phyloP scores from a whole-genome alignment of 1,139 yeast genomes.

The Magnusiomyces tetraspermus region DNA sequence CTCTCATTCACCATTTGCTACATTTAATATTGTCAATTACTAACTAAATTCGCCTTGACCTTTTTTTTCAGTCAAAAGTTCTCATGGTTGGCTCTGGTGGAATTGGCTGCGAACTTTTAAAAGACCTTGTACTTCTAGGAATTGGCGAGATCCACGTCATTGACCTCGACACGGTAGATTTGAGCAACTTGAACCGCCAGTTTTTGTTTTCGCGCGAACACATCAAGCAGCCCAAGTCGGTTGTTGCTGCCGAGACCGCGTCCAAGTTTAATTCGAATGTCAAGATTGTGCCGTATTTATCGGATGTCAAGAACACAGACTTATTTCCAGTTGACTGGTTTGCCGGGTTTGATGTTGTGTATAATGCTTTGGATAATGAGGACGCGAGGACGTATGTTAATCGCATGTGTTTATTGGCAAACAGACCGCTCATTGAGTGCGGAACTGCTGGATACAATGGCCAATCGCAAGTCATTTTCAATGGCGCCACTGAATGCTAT shows the following conservation, averaged over 20 bases:
- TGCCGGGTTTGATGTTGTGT: conserved; percentile 62
- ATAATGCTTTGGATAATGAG: conserved; percentile 87
- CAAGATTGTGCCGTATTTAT: conserved; percentile 72
- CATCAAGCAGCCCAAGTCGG: conserved; percentile 75
- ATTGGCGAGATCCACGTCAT: conserved; percentile 86
- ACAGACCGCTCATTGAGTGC: conserved; percentile 75
- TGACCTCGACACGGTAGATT: conserved; percentile 88
- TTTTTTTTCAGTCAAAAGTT: conserved; percentile 34
- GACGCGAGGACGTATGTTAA: conserved; percentile 91
- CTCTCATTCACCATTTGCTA: not conserved
- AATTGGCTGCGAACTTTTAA: conserved; percentile 92
- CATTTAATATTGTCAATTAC: not conserved
- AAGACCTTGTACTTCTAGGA: conserved; percentile 73
- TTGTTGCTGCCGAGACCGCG: conserved; percentile 75
- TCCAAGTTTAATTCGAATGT: conserved; percentile 63
- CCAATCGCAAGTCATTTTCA: conserved; percentile 84
- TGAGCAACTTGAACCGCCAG: conserved; percentile 87
- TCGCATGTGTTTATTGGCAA: conserved; percentile 62
- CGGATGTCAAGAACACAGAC: conserved; percentile 72
- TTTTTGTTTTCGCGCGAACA: conserved; percentile 81
- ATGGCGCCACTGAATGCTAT: conserved; percentile 80
- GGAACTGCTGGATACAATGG: conserved; percentile 96
- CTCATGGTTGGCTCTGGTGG: conserved; percentile 98
- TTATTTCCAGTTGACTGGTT: conserved; percentile 77
- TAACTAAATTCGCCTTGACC: too few relatives aligned